Percentiles rank a stretch among this genome's conserved stretches.
phyloP scores from a whole-genome alignment of 148 eudicot species.

The Diospyros lotus region DNA sequence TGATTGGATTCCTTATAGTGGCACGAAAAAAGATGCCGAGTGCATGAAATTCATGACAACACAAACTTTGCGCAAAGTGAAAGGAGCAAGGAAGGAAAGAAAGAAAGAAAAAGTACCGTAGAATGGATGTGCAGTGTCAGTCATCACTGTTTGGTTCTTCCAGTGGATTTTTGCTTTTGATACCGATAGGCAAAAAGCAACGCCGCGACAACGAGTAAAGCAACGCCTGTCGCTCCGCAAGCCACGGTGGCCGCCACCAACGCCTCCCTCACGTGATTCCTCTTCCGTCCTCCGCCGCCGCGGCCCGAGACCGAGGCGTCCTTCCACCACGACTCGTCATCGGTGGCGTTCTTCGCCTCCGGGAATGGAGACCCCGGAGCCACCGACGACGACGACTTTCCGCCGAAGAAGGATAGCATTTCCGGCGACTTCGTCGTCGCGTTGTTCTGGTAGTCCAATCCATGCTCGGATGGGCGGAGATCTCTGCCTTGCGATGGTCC shows the following conservation, averaged over 20 bases:
- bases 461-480: slow-evolving; percentile 3
- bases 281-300: background rate
- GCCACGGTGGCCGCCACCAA: slow-evolving; percentile 1
- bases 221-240: background rate
- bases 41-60: too few relatives aligned
- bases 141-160: background rate
- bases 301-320: background rate
- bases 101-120: too few relatives aligned
- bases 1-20: too few relatives aligned
- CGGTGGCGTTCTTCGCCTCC: slow-evolving; percentile 8
- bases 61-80: too few relatives aligned
- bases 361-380: background rate
- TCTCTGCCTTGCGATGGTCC: background rate
- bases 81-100: too few relatives aligned
- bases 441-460: slow-evolving; percentile 1
- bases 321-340: background rate
- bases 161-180: slow-evolving; percentile 2
- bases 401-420: background rate
- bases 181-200: background rate
- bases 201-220: background rate
- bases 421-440: background rate
- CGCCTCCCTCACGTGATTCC: background rate
- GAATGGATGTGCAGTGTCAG: too few relatives aligned
- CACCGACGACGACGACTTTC: background rate
- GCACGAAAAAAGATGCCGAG: too few relatives aligned